Evolutionary conservation across 441 rosid species (phyloP).

Genomic region (Capsella rubella): DNA sequence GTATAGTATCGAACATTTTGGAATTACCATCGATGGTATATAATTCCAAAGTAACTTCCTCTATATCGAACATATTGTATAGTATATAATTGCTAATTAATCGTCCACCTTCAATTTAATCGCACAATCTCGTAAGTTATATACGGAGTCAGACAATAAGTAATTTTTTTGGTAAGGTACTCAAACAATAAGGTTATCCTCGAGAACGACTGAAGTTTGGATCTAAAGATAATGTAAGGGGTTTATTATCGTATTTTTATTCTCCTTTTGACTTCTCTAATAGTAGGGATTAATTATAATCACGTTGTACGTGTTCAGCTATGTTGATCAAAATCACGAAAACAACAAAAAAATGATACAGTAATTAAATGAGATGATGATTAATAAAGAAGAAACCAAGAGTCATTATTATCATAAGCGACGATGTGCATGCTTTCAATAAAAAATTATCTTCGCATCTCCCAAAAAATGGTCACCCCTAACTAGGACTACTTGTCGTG

Average conservation of each 20-base stretch:
- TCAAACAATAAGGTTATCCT: slow-evolving; percentile 14
- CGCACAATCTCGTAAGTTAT: background rate
- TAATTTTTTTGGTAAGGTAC: too few relatives aligned
- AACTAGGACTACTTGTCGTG: slow-evolving; percentile 41
- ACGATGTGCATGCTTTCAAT: slow-evolving; percentile 6
- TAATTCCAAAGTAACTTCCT: too few relatives aligned
- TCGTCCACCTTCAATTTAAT: slow-evolving; percentile 7
- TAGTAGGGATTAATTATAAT: background rate
- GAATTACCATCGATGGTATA: too few relatives aligned
- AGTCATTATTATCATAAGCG: slow-evolving; percentile 11
- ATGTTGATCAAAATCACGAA: background rate
- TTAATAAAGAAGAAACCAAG: slow-evolving; percentile 22
- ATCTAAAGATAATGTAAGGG: slow-evolving; percentile 11
- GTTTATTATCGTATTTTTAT: background rate
- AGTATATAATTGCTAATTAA: slow-evolving; percentile 3
- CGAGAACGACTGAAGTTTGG: slow-evolving; percentile 15
- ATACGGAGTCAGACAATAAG: slow-evolving; percentile 19
- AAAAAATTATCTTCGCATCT: slow-evolving; percentile 13
- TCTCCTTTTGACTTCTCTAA: background rate
- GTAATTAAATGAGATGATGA: background rate
- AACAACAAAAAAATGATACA: background rate
- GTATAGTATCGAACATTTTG: background rate
- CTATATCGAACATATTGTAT: too few relatives aligned
- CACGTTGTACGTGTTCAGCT: background rate
- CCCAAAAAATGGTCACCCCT: slow-evolving; percentile 31